phyloP scores from a whole-genome alignment of 225 moss, liverwort and hornwort species.

The Sphagnum contortum region DNA sequence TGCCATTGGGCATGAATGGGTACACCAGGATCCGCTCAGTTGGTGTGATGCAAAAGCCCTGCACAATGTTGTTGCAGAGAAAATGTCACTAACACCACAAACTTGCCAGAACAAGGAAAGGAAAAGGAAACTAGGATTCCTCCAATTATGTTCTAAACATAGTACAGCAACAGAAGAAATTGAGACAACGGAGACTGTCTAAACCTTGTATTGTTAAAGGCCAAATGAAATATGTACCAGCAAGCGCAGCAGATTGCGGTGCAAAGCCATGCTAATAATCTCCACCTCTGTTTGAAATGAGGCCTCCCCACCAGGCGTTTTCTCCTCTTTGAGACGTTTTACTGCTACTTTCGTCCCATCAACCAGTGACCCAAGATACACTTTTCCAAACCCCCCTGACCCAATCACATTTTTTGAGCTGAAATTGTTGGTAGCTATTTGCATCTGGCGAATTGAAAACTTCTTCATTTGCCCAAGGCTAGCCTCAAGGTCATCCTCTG shows the following conservation, averaged over 20 bases:
- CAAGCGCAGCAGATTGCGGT: slow-evolving; percentile 59
- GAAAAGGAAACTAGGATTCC: too few species aligned
- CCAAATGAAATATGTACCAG: slow-evolving; percentile 8
- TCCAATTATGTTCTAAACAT: too few species aligned
- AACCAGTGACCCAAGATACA: slow-evolving; percentile 79
- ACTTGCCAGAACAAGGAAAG: too few species aligned
- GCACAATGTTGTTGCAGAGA: slow-evolving; percentile 9
- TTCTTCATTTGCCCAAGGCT: slow-evolving; percentile 83
- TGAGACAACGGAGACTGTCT: too few species aligned
- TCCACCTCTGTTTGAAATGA: slow-evolving; percentile 97
- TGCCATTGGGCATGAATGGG: slow-evolving; percentile 94
- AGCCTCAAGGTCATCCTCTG: slow-evolving; percentile 89
- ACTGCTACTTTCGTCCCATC: slow-evolving; percentile 91
- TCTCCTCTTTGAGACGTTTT: slow-evolving; percentile 89
- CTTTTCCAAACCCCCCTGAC: slow-evolving; percentile 92
- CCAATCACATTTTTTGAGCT: slow-evolving; percentile 79
- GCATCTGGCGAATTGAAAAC: slow-evolving; percentile 78
- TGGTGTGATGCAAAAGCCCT: slow-evolving; percentile 85
- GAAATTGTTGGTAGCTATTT: slow-evolving; percentile 88
- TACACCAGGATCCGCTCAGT: slow-evolving; percentile 95
- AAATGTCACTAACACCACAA: too few species aligned
- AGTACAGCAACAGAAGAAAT: too few species aligned
- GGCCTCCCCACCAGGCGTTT: slow-evolving; percentile 81
- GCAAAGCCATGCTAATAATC: slow-evolving; percentile 98
- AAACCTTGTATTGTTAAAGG: too few species aligned